Conservation (phyloP, 305 asterid genomes). For the Fraxinus ornus region DNA sequence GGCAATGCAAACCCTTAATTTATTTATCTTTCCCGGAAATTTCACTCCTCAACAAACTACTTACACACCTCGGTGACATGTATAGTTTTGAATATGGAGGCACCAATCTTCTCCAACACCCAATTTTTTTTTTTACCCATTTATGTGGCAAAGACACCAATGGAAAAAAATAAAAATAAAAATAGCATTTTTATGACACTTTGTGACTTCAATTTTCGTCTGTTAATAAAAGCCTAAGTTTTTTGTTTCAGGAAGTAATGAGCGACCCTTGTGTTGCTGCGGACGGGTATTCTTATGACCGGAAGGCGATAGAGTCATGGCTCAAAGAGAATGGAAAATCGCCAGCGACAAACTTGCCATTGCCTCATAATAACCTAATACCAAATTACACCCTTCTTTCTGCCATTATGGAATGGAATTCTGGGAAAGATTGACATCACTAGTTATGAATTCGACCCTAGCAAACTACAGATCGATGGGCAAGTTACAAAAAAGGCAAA, state of each 20-base stretch:
- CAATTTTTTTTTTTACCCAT: background rate
- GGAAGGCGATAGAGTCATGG: constrained; percentile 68
- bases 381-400: constrained; percentile 71
- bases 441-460: background rate
- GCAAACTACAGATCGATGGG: background rate
- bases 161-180: background rate
- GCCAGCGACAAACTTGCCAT: constrained; percentile 53
- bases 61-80: background rate
- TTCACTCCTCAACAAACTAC: background rate
- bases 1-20: background rate
- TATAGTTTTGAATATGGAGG: background rate
- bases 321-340: constrained; percentile 48
- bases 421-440: constrained; percentile 30
- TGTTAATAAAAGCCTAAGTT: background rate
- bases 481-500: background rate
- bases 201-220: background rate
- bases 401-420: constrained; percentile 71
- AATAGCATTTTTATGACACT: background rate
- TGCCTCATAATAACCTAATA: constrained; percentile 55
- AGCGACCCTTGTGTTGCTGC: constrained; percentile 82
- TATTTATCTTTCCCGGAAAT: background rate
- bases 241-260: constrained; percentile 66
- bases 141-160: background rate
- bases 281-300: constrained; percentile 76
- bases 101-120: background rate